Percentiles rank a stretch among this genome's conserved stretches.
Conservation (phyloP, 2,329 filamentous ascomycete species). For the Ascochyta viciae-villosae region DNA sequence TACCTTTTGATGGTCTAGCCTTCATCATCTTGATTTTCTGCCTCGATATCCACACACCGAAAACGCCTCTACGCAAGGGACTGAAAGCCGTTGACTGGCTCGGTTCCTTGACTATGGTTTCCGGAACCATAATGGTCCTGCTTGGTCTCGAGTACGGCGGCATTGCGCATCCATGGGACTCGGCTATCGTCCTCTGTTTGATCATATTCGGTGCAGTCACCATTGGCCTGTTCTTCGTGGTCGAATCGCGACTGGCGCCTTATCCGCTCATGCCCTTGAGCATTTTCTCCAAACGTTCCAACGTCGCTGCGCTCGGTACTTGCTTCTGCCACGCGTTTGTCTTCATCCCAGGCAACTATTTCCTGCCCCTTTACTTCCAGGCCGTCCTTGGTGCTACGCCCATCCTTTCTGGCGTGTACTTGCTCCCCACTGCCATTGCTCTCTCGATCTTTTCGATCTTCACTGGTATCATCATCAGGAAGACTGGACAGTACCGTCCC, state of each 20-base stretch:
- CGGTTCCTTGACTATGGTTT: slow-evolving; percentile 71
- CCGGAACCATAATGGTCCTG: slow-evolving; percentile 83
- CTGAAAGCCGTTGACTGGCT: slow-evolving; percentile 71
- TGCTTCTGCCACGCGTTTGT: slow-evolving; percentile 78
- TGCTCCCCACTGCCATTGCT: slow-evolving; percentile 73
- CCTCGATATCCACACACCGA: slow-evolving; percentile 71
- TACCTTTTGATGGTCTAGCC: slow-evolving; percentile 66
- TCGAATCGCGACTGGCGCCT: slow-evolving; percentile 75
- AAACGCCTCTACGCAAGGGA: slow-evolving; percentile 67
- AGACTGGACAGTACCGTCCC: slow-evolving; percentile 54
- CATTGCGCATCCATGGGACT: slow-evolving; percentile 75
- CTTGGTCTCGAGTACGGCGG: slow-evolving; percentile 87
- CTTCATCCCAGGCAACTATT: slow-evolving; percentile 81
- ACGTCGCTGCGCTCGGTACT: slow-evolving; percentile 68
- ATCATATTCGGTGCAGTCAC: slow-evolving; percentile 74
- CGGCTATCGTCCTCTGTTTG: slow-evolving; percentile 76
- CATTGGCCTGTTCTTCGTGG: slow-evolving; percentile 71
- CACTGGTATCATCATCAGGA: slow-evolving; percentile 61
- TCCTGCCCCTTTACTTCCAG: slow-evolving; percentile 86
- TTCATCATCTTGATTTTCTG: slow-evolving; percentile 65
- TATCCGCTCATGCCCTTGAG: slow-evolving; percentile 80
- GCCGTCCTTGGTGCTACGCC: slow-evolving; percentile 72
- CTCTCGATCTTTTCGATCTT: slow-evolving; percentile 68
- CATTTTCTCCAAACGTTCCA: slow-evolving; percentile 72
- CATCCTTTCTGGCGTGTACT: slow-evolving; percentile 75